Base-by-base conservation (phyloP, 192 early-diverging fungal genomes). In the Kickxella alabastrina region DNA sequence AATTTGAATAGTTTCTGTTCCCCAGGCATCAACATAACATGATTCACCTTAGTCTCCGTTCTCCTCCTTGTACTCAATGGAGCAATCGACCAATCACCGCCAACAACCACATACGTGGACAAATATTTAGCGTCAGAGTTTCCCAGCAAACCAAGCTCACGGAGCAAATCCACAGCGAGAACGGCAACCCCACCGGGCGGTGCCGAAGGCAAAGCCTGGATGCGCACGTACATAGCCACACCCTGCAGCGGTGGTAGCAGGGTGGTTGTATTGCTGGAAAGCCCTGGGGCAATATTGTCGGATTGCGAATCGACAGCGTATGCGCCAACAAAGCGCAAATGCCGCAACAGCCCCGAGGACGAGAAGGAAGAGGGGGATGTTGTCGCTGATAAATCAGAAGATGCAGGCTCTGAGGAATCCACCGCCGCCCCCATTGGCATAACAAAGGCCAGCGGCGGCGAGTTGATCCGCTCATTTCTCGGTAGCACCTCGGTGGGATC, bases 21-120 rank as follows among this genome's bases (percentile, higher is more conserved):
- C n/a, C 53, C 62, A 3, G 39, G 17, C 2, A 15, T 21, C 26
- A 73, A 46, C 21, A 44, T 29, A 19, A 61, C 3, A 15, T 38
- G 43, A 12, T 48, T 17, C 9, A 50, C 54, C 2, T 12, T 23
- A 5, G 31, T 27, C 43, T 45, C 22, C 24, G 43, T 21, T 26
- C 44, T 18, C 6, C 39, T 42, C 10, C 29, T 36, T 17, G 43
- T 38, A 43, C 25, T 52, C 29, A 22, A 19, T 22, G 29, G 65
- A 35, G 49, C 54, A 23, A 74, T 49, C 7, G 59, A n/a, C 71
- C 71, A 74, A 39, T 74, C 60, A 26, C 52, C 60, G 10, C 50
- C 53, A 3, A 52, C 42, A 0, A 51, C 45, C 43, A 26, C 14
- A 26, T 26, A 26, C 43, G 0, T 18, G n/a, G 7, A 13, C 2